Conservation (phyloP, 2,329 filamentous ascomycete species). For the Stenocarpella maydis region DNA sequence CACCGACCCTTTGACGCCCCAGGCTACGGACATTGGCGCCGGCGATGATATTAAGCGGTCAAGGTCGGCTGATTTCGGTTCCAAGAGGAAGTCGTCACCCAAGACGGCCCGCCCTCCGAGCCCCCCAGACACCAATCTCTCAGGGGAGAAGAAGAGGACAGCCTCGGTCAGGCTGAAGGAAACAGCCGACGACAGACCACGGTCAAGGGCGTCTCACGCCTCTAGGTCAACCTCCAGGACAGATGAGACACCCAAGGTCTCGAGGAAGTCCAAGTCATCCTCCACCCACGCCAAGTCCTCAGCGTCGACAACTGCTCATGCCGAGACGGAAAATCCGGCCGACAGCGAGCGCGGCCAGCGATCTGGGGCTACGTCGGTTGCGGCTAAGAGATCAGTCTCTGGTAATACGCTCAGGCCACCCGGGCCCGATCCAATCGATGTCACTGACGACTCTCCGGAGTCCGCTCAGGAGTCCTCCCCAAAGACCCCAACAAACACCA, state of each 20-base stretch:
- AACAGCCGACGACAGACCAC: conserved; percentile 44
- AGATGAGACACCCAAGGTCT: conserved; percentile 61
- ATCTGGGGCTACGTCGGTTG: conserved; percentile 18
- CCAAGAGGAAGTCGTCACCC: conserved; percentile 45
- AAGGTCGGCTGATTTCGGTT: conserved; percentile 55
- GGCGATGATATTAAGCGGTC: conserved; percentile 56
- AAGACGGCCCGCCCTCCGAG: conserved; percentile 65
- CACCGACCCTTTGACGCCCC: conserved; percentile 71
- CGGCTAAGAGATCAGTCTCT: conserved; percentile 50
- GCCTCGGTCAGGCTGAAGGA: conserved; percentile 43
- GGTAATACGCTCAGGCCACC: conserved; percentile 39
- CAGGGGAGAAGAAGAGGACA: conserved; percentile 53
- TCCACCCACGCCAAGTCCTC: conserved; percentile 59
- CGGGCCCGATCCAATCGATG: conserved; percentile 49
- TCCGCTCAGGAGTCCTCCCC: conserved; percentile 64
- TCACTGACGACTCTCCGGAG: conserved; percentile 58
- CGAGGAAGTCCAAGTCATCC: conserved; percentile 63
- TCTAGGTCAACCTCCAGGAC: conserved; percentile 49
- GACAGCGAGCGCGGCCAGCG: conserved; percentile 28
- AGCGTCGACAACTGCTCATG: conserved; percentile 37
- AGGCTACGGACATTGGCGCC: conserved; percentile 73
- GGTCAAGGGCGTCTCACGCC: conserved; percentile 48
- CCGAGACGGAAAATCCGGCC: conserved; percentile 37
- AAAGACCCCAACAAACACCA: conserved; percentile 64
- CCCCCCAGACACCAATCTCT: conserved; percentile 70